phyloP scores from a whole-genome alignment of 1,139 yeast species.

The Magnusiomyces magnusii region DNA sequence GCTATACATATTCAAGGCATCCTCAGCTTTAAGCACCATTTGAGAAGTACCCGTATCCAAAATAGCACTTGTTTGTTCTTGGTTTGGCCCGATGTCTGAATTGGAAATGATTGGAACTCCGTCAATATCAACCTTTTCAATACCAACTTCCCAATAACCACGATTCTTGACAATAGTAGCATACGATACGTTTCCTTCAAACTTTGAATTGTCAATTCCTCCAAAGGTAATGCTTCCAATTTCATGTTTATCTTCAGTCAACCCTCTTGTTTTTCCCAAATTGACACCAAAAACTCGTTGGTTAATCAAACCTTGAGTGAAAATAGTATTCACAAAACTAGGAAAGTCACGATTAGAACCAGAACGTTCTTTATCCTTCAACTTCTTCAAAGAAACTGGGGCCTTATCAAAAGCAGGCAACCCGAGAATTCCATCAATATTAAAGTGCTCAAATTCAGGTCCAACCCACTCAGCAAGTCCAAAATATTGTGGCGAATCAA shows the following conservation, averaged over 20 bases:
- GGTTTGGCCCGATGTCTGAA: constrained; percentile 21
- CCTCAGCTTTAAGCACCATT: constrained; percentile 47
- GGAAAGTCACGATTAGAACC: constrained; percentile 23
- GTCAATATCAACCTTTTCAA: constrained; percentile 37
- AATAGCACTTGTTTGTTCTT: constrained; percentile 34
- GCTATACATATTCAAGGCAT: constrained; percentile 47
- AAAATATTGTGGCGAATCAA: constrained; percentile 41
- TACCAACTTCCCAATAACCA: constrained; percentile 49
- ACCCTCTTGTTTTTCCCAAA: constrained; percentile 31
- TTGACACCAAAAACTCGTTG: constrained; percentile 39
- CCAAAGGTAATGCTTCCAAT: constrained; percentile 43
- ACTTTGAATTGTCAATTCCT: constrained; percentile 37
- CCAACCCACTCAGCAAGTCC: constrained; percentile 53
- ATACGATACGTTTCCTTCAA: constrained; percentile 40
- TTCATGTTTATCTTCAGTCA: constrained; percentile 25
- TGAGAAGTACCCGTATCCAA: constrained; percentile 66
- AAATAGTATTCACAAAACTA: constrained; percentile 37
- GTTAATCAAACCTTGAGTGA: constrained; percentile 34
- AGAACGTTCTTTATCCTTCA: background rate
- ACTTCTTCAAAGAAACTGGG: constrained; percentile 4
- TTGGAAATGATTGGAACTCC: constrained; percentile 33
- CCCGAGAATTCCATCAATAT: constrained; percentile 57
- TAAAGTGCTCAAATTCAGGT: constrained; percentile 44
- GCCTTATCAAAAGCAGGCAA: constrained; percentile 38
- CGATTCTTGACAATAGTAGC: constrained; percentile 26